Conservation (phyloP, 768 basidiomycete genomes). For the Neoboletus brunneissimus region DNA sequence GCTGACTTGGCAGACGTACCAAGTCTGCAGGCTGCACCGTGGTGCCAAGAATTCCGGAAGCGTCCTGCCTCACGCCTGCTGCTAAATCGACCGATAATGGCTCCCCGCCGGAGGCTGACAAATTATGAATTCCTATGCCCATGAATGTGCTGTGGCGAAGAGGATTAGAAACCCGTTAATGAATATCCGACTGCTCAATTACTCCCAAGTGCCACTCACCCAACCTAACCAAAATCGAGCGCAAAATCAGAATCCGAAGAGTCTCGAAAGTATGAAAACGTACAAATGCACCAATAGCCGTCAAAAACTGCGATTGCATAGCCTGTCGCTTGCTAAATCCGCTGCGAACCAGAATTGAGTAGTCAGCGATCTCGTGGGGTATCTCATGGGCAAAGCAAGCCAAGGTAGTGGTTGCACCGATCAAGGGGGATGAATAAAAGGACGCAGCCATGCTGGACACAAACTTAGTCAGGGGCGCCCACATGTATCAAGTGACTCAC, state of each 20-base stretch:
- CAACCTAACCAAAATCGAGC: slow-evolving; percentile 33
- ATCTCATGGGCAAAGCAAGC: slow-evolving; percentile 96
- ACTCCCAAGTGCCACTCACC: slow-evolving; percentile 23
- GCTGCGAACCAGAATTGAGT: slow-evolving; percentile 86
- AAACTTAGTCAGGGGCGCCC: not conserved
- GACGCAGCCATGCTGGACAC: slow-evolving; percentile 80
- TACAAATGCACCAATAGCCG: slow-evolving; percentile 90
- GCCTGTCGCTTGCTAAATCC: slow-evolving; percentile 90
- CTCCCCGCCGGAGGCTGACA: slow-evolving; percentile 50
- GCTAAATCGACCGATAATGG: slow-evolving; percentile 57
- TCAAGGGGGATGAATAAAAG: slow-evolving; percentile 93
- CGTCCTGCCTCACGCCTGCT: slow-evolving; percentile 72
- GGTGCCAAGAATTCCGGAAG: slow-evolving; percentile 78
- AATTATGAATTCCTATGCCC: slow-evolving; percentile 80
- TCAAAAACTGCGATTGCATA: slow-evolving; percentile 91
- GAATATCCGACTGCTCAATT: slow-evolving; percentile 2
- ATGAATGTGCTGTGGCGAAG: slow-evolving; percentile 65
- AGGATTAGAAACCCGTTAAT: not conserved
- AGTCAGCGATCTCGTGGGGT: slow-evolving; percentile 96
- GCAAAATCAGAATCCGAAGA: slow-evolving; percentile 15
- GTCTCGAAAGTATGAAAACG: slow-evolving; percentile 19
- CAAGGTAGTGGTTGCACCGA: slow-evolving; percentile 92
- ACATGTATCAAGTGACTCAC: slow-evolving; percentile 44
- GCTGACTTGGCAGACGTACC: slow-evolving; percentile 45
- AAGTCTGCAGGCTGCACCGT: slow-evolving; percentile 77